A percentile compares a stretch with the other conserved stretches of the same genome.
Evolutionary conservation across 768 basidiomycete species (phyloP).

Genomic region (Serpula lacrymans): DNA sequence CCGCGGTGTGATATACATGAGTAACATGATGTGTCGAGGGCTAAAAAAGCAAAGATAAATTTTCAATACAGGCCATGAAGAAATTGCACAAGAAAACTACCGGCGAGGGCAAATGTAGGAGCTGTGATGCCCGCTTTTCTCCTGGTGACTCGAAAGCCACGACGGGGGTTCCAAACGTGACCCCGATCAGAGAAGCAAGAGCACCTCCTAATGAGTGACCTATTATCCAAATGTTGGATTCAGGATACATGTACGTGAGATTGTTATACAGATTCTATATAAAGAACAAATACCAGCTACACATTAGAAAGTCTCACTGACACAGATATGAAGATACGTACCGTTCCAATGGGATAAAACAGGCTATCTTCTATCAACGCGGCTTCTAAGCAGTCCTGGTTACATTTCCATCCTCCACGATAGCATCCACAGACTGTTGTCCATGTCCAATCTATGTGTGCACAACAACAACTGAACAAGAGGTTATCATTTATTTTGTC

Average conservation of each 20-base stretch:
- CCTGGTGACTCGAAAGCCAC: conserved; percentile 91
- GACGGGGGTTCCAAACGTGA: conserved; percentile 85
- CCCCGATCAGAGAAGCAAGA: conserved; percentile 77
- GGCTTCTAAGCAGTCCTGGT: conserved; percentile 71
- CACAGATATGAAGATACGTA: conserved; percentile 38
- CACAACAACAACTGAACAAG: conserved; percentile 94
- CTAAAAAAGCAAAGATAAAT: conserved; percentile 28
- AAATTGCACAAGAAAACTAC: conserved; percentile 37
- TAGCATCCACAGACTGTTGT: conserved; percentile 91
- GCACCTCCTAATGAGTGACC: conserved; percentile 75
- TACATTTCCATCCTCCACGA: conserved; percentile 75
- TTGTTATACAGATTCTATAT: conserved; percentile 90
- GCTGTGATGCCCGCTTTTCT: conserved; percentile 71
- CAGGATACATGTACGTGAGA: conserved; percentile 86
- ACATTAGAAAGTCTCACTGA: no score
- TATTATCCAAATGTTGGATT: conserved; percentile 84
- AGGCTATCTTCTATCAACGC: conserved; percentile 75
- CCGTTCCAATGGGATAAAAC: conserved; percentile 89
- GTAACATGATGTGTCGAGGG: conserved; percentile 78
- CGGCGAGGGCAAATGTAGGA: conserved; percentile 85
- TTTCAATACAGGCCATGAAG: neutral
- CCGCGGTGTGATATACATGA: conserved; percentile 92
- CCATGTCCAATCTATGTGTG: conserved; percentile 90
- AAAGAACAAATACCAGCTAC: conserved; percentile 1
- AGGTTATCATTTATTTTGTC: conserved; percentile 95